Evolutionary conservation across 2,329 filamentous ascomycete genomes (phyloP).

Genomic region (Trichoderma atrobrunneum): DNA sequence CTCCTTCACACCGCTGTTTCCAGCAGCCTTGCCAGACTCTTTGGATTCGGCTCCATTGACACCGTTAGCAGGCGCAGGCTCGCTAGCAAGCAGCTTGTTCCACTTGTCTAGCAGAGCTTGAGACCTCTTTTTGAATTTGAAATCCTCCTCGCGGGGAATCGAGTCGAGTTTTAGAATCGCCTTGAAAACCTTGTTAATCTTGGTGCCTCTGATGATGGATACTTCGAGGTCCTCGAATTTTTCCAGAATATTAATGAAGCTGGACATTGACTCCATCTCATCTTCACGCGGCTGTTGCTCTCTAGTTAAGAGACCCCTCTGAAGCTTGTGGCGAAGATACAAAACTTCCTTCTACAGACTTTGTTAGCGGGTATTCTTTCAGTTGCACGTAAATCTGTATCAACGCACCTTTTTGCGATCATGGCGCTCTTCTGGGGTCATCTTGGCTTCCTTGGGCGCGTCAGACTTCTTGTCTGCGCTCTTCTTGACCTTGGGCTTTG

Average conservation of each 20-base stretch:
- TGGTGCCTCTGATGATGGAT: slow-evolving; percentile 82
- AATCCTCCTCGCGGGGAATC: slow-evolving; percentile 87
- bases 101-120: slow-evolving; percentile 79
- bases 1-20: slow-evolving; percentile 42
- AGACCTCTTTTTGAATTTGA: slow-evolving; percentile 82
- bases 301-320: slow-evolving; percentile 85
- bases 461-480: slow-evolving; percentile 57
- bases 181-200: slow-evolving; percentile 98
- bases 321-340: slow-evolving; percentile 89
- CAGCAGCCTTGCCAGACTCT: slow-evolving; percentile 42
- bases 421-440: slow-evolving; percentile 56
- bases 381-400: background rate
- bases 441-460: slow-evolving; percentile 53
- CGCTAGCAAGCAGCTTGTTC: slow-evolving; percentile 75
- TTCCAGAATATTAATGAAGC: slow-evolving; percentile 79
- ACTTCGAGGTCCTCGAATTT: slow-evolving; percentile 76
- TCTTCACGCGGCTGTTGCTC: slow-evolving; percentile 84
- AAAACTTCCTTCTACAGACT: slow-evolving; percentile 68
- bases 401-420: slow-evolving; percentile 56
- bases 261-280: slow-evolving; percentile 76
- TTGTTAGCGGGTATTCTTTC: slow-evolving; percentile 32
- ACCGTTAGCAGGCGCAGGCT: slow-evolving; percentile 44
- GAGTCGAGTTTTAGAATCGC: slow-evolving; percentile 82
- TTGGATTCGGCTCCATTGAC: slow-evolving; percentile 45
- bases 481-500: slow-evolving; percentile 59